Percentiles rank a stretch among this genome's conserved stretches.
These are phyloP conservation scores for Gossypium anomalum DNA, from an alignment of 345 rosid genomes.

Conservation along the genomic window DNA sequence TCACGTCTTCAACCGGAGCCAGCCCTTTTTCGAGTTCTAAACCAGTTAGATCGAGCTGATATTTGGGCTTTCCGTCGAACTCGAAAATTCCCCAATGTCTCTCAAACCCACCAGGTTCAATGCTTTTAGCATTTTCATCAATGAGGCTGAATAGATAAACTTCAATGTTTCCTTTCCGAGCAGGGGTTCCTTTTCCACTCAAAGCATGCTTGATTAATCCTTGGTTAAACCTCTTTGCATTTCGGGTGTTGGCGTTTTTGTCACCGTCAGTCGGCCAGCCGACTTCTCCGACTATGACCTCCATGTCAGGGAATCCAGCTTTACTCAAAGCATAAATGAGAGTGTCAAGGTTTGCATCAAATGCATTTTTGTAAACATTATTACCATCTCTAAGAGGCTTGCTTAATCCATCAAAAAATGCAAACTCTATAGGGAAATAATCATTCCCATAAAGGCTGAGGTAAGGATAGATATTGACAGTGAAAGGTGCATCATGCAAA, in stretches of 20 bases:
- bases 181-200: constrained; percentile 17
- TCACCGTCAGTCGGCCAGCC: constrained; percentile 22
- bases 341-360: constrained; percentile 22
- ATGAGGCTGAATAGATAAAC: constrained; percentile 20
- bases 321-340: constrained; percentile 11
- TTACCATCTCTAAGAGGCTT: constrained; percentile 15
- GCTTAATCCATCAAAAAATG: constrained; percentile 38
- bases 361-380: constrained; percentile 14
- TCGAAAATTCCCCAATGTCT: constrained; percentile 24
- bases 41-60: constrained; percentile 15
- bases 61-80: constrained; percentile 21
- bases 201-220: constrained; percentile 14
- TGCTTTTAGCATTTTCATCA: constrained; percentile 19
- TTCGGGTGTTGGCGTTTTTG: constrained; percentile 15
- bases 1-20: constrained; percentile 15
- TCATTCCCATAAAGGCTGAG: constrained; percentile 38
- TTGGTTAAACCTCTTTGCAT: constrained; percentile 22
- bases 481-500: constrained; percentile 34
- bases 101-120: constrained; percentile 20
- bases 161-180: constrained; percentile 11
- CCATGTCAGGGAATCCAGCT: constrained; percentile 14
- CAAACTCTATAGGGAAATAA: constrained; percentile 43
- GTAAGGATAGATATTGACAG: constrained; percentile 51
- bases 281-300: constrained; percentile 19
- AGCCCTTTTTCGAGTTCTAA: constrained; percentile 7